Evolutionary conservation across 2,329 filamentous ascomycete genomes (phyloP).

Genomic region (Neonectria coccinea): DNA sequence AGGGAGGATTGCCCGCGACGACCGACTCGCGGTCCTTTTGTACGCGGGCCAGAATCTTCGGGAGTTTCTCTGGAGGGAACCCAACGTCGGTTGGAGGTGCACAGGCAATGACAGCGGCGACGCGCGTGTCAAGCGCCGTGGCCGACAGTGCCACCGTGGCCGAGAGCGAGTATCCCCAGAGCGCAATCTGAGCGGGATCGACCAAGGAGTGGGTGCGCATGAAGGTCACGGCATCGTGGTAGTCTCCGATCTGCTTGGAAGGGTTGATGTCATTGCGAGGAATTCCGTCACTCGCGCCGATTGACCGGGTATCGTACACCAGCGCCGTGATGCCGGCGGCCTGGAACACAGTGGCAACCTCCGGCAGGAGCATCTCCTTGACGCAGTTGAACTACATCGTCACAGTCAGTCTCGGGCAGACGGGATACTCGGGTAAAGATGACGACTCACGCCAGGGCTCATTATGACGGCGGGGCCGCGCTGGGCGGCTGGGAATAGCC

Average conservation of each 20-base stretch:
- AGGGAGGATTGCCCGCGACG: conserved; percentile 16
- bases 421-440: not conserved
- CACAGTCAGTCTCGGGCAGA: not conserved
- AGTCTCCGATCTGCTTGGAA: conserved; percentile 47
- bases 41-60: conserved; percentile 18
- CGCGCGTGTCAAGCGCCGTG: conserved; percentile 45
- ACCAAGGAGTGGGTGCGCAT: conserved; percentile 58
- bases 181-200: conserved; percentile 41
- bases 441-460: conserved; percentile 43
- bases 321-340: conserved; percentile 50
- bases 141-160: conserved; percentile 44
- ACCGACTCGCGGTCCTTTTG: conserved; percentile 20
- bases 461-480: conserved; percentile 46
- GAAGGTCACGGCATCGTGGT: conserved; percentile 53
- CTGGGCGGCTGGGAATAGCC: conserved; percentile 49
- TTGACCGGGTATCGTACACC: conserved; percentile 51
- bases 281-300: conserved; percentile 52
- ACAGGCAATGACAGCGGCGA: conserved; percentile 13
- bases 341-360: conserved; percentile 50
- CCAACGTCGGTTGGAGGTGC: conserved; percentile 14
- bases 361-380: conserved; percentile 50
- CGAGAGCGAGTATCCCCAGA: conserved; percentile 49
- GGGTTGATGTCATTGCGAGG: conserved; percentile 55
- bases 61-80: conserved; percentile 13
- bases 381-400: conserved; percentile 31